phyloP scores from a whole-genome alignment of 2,329 filamentous ascomycete species.

The Neurospora crassa region DNA sequence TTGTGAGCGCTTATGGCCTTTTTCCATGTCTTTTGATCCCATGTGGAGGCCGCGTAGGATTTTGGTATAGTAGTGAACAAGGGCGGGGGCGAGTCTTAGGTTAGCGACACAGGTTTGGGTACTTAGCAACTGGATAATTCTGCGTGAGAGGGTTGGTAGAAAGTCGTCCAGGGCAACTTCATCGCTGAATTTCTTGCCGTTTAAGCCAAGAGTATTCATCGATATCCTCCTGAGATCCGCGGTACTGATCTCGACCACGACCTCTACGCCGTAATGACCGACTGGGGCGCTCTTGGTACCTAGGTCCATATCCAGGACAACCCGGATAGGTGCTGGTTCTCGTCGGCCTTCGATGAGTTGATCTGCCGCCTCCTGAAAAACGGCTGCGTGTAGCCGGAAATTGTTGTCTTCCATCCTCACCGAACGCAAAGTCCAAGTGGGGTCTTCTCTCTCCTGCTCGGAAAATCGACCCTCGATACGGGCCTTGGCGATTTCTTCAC shows the following conservation, averaged over 20 bases:
- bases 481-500: slow-evolving; percentile 80
- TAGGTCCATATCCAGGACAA: slow-evolving; percentile 63
- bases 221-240: slow-evolving; percentile 41
- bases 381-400: slow-evolving; percentile 52
- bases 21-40: slow-evolving; percentile 48
- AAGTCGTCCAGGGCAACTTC: slow-evolving; percentile 65
- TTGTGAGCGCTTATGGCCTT: slow-evolving; percentile 48
- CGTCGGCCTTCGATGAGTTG: slow-evolving; percentile 53
- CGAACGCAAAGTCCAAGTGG: slow-evolving; percentile 71
- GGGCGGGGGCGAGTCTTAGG: slow-evolving; percentile 50
- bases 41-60: slow-evolving; percentile 62
- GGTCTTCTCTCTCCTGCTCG: slow-evolving; percentile 72
- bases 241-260: slow-evolving; percentile 53
- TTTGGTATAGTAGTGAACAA: slow-evolving; percentile 71
- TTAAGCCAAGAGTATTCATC: slow-evolving; percentile 50
- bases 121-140: slow-evolving; percentile 64
- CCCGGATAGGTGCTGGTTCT: slow-evolving; percentile 58
- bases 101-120: slow-evolving; percentile 61
- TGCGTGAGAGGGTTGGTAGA: slow-evolving; percentile 61
- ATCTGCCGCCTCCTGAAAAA: slow-evolving; percentile 61
- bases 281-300: slow-evolving; percentile 57
- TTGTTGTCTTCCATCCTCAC: slow-evolving; percentile 52
- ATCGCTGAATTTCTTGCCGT: slow-evolving; percentile 64
- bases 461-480: slow-evolving; percentile 77
- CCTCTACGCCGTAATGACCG: slow-evolving; percentile 60